A percentile compares a stretch with the other conserved stretches of the same genome.
Evolutionary conservation across 495 filamentous ascomycete genomes (phyloP).

Genomic region (Tirmania nivea): DNA sequence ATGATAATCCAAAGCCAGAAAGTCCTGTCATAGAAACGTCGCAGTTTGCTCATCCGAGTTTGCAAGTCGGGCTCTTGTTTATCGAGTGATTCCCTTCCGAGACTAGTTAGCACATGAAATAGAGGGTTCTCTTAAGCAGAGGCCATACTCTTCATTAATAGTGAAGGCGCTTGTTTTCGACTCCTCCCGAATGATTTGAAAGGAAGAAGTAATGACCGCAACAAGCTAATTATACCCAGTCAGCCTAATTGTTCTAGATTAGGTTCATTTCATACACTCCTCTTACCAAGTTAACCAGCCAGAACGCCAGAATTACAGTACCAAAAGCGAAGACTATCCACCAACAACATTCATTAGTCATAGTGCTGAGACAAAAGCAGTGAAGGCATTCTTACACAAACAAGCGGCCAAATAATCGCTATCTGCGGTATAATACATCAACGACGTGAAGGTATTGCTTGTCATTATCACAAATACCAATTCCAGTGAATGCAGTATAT

Average conservation of each 20-base stretch:
- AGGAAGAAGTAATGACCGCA: constrained; percentile 94
- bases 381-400: constrained; percentile 26
- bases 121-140: not conserved
- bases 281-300: constrained; percentile 66
- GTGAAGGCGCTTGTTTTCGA: constrained; percentile 84
- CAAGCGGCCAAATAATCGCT: constrained; percentile 76
- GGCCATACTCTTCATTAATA: constrained; percentile 36
- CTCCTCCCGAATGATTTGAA: constrained; percentile 95
- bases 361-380: not conserved
- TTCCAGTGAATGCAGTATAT: constrained; percentile 75
- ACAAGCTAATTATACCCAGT: constrained; percentile 33
- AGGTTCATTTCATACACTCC: not conserved
- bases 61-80: too few relatives aligned
- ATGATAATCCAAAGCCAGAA: constrained; percentile 58
- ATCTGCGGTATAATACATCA: constrained; percentile 80
- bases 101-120: not conserved
- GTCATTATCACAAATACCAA: constrained; percentile 98
- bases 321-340: constrained; percentile 18
- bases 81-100: too few relatives aligned
- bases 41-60: constrained; percentile 29
- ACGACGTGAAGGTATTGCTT: constrained; percentile 82
- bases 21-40: constrained; percentile 48
- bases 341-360: not conserved
- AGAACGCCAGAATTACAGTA: constrained; percentile 82
- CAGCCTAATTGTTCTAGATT: not conserved